These are phyloP conservation scores for Strigomonas galati DNA, from an alignment of 208 protist species.

Conservation along the genomic window DNA sequence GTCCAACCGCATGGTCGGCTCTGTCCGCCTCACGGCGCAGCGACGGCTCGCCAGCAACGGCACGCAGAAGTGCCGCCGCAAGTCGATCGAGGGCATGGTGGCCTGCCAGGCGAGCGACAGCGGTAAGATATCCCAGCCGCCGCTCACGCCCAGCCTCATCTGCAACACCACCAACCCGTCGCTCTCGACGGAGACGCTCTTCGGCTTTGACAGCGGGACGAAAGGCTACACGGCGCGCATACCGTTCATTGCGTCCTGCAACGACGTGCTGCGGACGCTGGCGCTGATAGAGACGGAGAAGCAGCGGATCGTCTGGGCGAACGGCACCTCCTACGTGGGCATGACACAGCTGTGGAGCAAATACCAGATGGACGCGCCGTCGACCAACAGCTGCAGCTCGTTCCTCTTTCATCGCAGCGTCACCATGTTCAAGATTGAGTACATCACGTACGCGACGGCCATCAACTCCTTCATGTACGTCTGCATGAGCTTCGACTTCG, in stretches of 20 bases:
- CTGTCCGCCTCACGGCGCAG: slow-evolving; percentile 14
- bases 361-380: slow-evolving; percentile 24
- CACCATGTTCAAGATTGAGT: slow-evolving; percentile 18
- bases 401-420: slow-evolving; percentile 26
- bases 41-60: slow-evolving; percentile 1
- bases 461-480: slow-evolving; percentile 25
- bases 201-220: slow-evolving; percentile 15
- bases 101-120: background rate
- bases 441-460: slow-evolving; percentile 19
- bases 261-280: slow-evolving; percentile 15
- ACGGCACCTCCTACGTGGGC: slow-evolving; percentile 15
- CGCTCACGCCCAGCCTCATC: slow-evolving; percentile 16
- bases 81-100: background rate
- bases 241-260: slow-evolving; percentile 34
- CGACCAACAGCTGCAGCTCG: slow-evolving; percentile 15
- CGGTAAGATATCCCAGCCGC: slow-evolving; percentile 14
- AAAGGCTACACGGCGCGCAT: slow-evolving; percentile 28
- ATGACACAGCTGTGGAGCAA: slow-evolving; percentile 29
- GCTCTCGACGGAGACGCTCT: slow-evolving; percentile 6
- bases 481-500: slow-evolving; percentile 14
- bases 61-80: slow-evolving; percentile 7
- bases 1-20: slow-evolving; percentile 17
- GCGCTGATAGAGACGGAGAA: slow-evolving; percentile 25
- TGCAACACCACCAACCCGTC: slow-evolving; percentile 12
- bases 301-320: slow-evolving; percentile 22